Base-by-base conservation (phyloP, 352 stramenopile genomes). In the Globisporangium viniferum region DNA sequence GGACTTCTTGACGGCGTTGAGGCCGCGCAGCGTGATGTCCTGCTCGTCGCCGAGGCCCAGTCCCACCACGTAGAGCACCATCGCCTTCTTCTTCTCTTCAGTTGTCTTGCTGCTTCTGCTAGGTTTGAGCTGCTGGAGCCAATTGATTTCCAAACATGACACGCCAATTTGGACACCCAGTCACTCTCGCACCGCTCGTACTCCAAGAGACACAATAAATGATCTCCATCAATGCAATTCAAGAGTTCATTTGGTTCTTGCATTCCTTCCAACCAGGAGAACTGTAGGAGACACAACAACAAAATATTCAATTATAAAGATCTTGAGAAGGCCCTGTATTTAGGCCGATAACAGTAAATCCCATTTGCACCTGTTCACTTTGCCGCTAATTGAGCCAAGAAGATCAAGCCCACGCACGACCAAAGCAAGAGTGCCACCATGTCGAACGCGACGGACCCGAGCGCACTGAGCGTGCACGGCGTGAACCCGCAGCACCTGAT, bases 401-500 rank as follows among this genome's bases (percentile, higher is more conserved):
- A 22, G 9, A 27, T 12, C 18, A 51, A 48, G 22, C 57, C 12
- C 41, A 22, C 53, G 36, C 36, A 44, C 36, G 14, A 41, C 61
- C 15, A 48, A 15, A n/a, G 10, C 15, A 46, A 60, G n/a, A 27
- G 59, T 20, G n/a, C 36, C 20, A 12, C 55, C 36, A 80, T 79
- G 73, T 54, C 82, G 73, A 99, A 99, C 77, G 73, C 91, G 27
- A 99, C 96, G 41, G 96, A 98, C 73, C 85, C 91, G 7, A 72
- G 94, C 15, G 96, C 96, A 49, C 79, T 87, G 60, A 90, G 84
- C 59, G 84, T 99, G 14, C 97, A 99, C 72, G 97, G 97, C 39
- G 97, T 97, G 56, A 98, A 99, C 75, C 96, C 97, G 67, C 96
- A 99, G 85, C 96, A 98, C 70, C 81, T 99, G 29, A 92, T 99